Percentiles rank a stretch among this genome's conserved stretches.
phyloP scores from a whole-genome alignment of 1,284 basidiomycete species.

The Tilletia walkeri region DNA sequence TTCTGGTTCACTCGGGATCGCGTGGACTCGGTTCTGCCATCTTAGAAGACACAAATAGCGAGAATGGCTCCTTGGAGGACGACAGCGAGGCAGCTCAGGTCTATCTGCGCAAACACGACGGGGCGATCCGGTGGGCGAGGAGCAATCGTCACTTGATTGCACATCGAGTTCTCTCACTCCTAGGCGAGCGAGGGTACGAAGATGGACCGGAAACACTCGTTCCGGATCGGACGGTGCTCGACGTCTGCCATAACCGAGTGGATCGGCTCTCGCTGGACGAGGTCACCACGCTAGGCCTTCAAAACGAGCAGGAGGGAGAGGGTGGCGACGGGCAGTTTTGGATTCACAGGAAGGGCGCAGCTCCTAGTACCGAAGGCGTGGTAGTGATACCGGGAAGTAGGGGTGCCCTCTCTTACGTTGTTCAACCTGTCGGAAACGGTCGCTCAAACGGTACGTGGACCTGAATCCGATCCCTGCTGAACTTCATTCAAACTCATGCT shows the following conservation, averaged over 20 bases:
- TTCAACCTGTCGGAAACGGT: neutral
- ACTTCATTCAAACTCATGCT: neutral
- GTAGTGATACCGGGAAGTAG: neutral
- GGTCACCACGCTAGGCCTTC: neutral
- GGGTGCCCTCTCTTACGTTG: neutral
- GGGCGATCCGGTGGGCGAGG: neutral
- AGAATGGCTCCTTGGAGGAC: neutral
- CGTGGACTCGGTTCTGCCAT: neutral
- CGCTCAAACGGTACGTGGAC: neutral
- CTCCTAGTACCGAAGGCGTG: neutral
- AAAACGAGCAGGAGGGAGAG: neutral
- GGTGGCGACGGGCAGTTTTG: neutral
- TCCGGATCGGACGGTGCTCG: neutral
- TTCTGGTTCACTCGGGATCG: neutral
- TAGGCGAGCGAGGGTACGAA: neutral
- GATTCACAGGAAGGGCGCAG: neutral
- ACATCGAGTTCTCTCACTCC: neutral
- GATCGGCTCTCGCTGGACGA: neutral
- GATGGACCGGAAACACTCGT: neutral
- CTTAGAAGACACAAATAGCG: neutral
- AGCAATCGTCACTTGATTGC: neutral
- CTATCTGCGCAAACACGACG: neutral
- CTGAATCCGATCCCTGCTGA: neutral
- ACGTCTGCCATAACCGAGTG: constrained; percentile 4
- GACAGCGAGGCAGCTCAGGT: neutral